Percentiles rank a stretch among this genome's conserved stretches.
Conservation (phyloP, 2,329 filamentous ascomycete genomes). For the Claviceps capensis region DNA sequence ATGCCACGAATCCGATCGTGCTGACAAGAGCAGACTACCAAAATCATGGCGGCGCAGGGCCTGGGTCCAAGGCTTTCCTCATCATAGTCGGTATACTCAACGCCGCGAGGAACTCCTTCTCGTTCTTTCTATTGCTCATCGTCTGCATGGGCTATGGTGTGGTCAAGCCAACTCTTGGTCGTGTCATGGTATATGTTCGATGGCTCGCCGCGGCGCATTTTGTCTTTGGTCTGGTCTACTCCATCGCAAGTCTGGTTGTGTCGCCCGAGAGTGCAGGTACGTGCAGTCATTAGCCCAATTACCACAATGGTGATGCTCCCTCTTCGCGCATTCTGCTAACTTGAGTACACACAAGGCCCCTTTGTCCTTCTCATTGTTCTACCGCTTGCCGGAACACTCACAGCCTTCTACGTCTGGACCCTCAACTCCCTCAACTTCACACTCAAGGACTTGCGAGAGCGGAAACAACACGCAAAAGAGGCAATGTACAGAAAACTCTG, state of each 20-base stretch:
- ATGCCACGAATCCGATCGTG: not conserved
- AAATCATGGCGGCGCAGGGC: slow-evolving; percentile 76
- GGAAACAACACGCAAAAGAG: slow-evolving; percentile 87
- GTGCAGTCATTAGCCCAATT: slow-evolving; percentile 9
- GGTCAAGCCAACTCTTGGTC: slow-evolving; percentile 82
- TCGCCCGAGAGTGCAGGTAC: slow-evolving; percentile 71
- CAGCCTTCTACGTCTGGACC: slow-evolving; percentile 97
- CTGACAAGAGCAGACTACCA: slow-evolving; percentile 58
- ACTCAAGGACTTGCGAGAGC: slow-evolving; percentile 88
- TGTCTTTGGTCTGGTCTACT: slow-evolving; percentile 86
- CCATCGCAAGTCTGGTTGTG: slow-evolving; percentile 75
- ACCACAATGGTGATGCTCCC: not conserved
- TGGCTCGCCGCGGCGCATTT: slow-evolving; percentile 88
- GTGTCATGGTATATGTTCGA: slow-evolving; percentile 87
- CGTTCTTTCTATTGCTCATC: slow-evolving; percentile 93
- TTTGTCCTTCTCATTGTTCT: slow-evolving; percentile 87
- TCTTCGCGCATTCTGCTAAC: slow-evolving; percentile 9
- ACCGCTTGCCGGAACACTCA: slow-evolving; percentile 80
- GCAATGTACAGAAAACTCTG: slow-evolving; percentile 96
- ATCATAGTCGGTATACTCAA: slow-evolving; percentile 87
- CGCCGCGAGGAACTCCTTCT: slow-evolving; percentile 90
- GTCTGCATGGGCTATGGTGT: slow-evolving; percentile 99
- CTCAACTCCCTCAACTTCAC: slow-evolving; percentile 88
- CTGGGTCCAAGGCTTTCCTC: slow-evolving; percentile 73
- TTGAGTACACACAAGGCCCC: slow-evolving; percentile 41